Base-by-base conservation (phyloP, 768 basidiomycete species). In the Symmetrospora coprosmae region DNA sequence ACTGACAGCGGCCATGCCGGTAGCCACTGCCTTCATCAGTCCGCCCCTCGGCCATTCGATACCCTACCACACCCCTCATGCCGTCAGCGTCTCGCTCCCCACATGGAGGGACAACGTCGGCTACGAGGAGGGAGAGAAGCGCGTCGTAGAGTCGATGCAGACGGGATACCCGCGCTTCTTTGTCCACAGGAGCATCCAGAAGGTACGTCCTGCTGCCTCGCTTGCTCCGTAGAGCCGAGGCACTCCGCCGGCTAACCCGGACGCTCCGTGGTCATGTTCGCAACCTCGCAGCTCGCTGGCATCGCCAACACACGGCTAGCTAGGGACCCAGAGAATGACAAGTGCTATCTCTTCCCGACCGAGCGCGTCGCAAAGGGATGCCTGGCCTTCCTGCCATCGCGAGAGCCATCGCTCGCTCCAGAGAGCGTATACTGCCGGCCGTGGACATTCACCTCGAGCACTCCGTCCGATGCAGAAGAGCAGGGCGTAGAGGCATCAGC, bases 111-210 rank as follows among this genome's bases (percentile, higher is more conserved):
- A 96, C 72, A 87, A 84, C 67, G 81, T 96, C 19, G 90, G 77
- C 13, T 96, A 96, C 67, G 92, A 96, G 72, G 84, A 88, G 67
- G 87, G 87, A 17, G 82, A 85, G 8, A 80, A 83, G 66, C 77
- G 89, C 35, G 82, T 96, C 4, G 69, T 85, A 1, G 79, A 85
- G 59, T 75, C 73, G 5, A 87, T 92, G 90, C 80, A 85, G 39
- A 79, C 82, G 2, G 92, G 91, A 4, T 99, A 97, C 70, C 92
- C 92, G 0, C 76, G 92, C 51, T 97, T 97, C 74, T 94, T 92
- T 73, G 85, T 96, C 52, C 86, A 94, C 71, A 74, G 81, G 28
- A 83, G 78, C 64, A 88, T 94, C 39, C 79, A 80, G 68, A 86
- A 87, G 77, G 92, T 89, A 69, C 65, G 78, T 72, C 6, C 23